Conservation (phyloP, 306 rosid species). For the Trifolium fragiferum region DNA sequence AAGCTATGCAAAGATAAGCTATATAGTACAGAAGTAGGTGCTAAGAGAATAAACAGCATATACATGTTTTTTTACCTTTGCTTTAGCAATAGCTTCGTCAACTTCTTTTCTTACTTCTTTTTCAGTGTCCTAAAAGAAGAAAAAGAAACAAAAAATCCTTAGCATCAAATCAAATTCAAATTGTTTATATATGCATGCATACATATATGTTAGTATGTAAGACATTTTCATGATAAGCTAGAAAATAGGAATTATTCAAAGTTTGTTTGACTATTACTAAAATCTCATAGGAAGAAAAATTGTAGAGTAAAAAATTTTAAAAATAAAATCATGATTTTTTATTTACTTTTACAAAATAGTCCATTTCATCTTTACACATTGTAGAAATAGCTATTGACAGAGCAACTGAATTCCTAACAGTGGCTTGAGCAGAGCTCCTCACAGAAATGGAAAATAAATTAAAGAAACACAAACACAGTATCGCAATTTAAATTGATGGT, state of each 20-base stretch:
- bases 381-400: constrained; percentile 6
- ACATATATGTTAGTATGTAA: background rate
- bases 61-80: constrained; percentile 68
- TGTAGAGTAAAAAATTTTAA: background rate
- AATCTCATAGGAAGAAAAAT: constrained; percentile 15
- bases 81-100: constrained; percentile 91
- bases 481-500: background rate
- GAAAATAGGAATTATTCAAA: constrained; percentile 14
- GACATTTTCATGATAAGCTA: background rate
- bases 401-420: background rate
- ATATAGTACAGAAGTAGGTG: background rate
- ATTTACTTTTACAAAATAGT: background rate
- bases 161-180: constrained; percentile 29
- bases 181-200: background rate
- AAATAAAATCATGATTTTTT: background rate
- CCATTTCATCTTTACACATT: constrained; percentile 1
- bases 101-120: constrained; percentile 81
- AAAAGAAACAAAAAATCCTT: constrained; percentile 14
- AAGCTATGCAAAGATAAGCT: constrained; percentile 4
- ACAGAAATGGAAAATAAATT: too few relatives aligned
- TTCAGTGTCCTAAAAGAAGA: constrained; percentile 71
- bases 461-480: too few relatives aligned
- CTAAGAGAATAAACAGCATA: constrained; percentile 16
- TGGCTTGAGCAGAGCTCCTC: too few relatives aligned
- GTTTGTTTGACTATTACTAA: constrained; percentile 16